Percentiles rank a stretch among this genome's conserved stretches.
phyloP scores from a whole-genome alignment of 345 rosid genomes.

The Euphorbia pulcherrima region DNA sequence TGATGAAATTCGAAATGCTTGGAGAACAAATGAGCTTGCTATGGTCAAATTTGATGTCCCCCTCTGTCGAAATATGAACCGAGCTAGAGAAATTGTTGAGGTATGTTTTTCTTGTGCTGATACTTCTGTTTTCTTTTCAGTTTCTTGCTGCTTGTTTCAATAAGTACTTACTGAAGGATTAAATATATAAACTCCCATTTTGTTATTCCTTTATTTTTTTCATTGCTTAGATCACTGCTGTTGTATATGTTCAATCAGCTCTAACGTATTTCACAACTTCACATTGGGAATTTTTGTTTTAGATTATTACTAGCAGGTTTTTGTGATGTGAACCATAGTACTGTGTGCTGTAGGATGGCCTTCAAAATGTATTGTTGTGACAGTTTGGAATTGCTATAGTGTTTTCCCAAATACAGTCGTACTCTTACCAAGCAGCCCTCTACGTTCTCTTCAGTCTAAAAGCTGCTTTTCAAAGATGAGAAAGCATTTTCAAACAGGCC shows the following conservation, averaged over 20 bases:
- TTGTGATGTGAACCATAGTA: too few relatives aligned
- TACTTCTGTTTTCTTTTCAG: not conserved
- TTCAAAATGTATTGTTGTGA: too few relatives aligned
- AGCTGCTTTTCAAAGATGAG: too few relatives aligned
- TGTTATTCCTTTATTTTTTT: not conserved
- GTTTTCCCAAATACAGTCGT: too few relatives aligned
- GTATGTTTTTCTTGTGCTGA: constrained; percentile 31
- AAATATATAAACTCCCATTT: not conserved
- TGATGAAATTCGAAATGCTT: constrained; percentile 46
- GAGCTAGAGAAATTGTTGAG: constrained; percentile 81
- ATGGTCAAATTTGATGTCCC: constrained; percentile 74
- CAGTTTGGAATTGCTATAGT: too few relatives aligned
- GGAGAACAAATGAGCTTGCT: constrained; percentile 61
- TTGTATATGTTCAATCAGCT: not conserved
- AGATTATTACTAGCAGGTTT: not conserved
- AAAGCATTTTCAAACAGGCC: too few relatives aligned
- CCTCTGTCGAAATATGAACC: constrained; percentile 70
- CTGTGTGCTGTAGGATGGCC: too few relatives aligned
- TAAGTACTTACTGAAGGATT: not conserved
- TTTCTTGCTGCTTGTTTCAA: not conserved
- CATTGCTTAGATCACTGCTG: not conserved
- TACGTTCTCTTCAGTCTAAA: too few relatives aligned
- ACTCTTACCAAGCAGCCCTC: too few relatives aligned
- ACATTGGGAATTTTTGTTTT: not conserved
- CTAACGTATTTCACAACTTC: not conserved